Percentiles rank a stretch among this genome's conserved stretches.
phyloP scores from a whole-genome alignment of 768 basidiomycete genomes.

The Podaxis rugospora region DNA sequence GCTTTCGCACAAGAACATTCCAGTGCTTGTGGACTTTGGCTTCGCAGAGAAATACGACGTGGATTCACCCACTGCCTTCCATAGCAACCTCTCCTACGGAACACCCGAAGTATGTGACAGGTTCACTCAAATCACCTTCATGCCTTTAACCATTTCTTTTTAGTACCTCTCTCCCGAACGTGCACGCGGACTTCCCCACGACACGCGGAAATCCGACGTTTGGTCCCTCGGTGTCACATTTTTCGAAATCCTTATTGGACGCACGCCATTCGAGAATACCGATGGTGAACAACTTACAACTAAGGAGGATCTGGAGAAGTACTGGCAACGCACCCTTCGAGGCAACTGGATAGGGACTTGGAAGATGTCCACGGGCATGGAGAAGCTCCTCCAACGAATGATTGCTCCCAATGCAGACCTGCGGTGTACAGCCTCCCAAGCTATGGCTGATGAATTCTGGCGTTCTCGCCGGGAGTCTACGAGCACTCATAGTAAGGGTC shows the following conservation, averaged over 20 bases:
- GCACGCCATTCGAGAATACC: slow-evolving; percentile 86
- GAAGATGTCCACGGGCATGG: slow-evolving; percentile 60
- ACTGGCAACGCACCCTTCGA: slow-evolving; percentile 79
- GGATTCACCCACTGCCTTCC: slow-evolving; percentile 61
- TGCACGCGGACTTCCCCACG: slow-evolving; percentile 82
- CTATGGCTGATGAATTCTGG: slow-evolving; percentile 71
- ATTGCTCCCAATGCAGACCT: slow-evolving; percentile 78
- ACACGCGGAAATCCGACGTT: slow-evolving; percentile 88
- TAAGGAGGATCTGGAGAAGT: slow-evolving; percentile 78
- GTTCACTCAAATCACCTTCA: not conserved
- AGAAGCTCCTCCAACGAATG: slow-evolving; percentile 73
- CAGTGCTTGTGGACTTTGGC: slow-evolving; percentile 93
- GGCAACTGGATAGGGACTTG: slow-evolving; percentile 88
- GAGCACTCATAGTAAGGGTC: slow-evolving; percentile 36
- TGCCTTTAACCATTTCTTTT: slow-evolving; percentile 9
- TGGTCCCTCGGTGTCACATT: slow-evolving; percentile 89
- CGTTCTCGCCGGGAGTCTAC: slow-evolving; percentile 24
- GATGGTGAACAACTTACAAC: slow-evolving; percentile 76
- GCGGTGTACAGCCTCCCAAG: slow-evolving; percentile 64
- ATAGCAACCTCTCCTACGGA: slow-evolving; percentile 81
- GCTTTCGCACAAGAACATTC: slow-evolving; percentile 69
- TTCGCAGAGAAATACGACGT: slow-evolving; percentile 87
- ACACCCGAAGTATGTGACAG: slow-evolving; percentile 72
- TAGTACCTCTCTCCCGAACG: slow-evolving; percentile 93
- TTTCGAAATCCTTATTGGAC: slow-evolving; percentile 89